These are phyloP conservation scores for Euphorbia peplus DNA, from an alignment of 345 rosid species.

Conservation along the genomic window DNA sequence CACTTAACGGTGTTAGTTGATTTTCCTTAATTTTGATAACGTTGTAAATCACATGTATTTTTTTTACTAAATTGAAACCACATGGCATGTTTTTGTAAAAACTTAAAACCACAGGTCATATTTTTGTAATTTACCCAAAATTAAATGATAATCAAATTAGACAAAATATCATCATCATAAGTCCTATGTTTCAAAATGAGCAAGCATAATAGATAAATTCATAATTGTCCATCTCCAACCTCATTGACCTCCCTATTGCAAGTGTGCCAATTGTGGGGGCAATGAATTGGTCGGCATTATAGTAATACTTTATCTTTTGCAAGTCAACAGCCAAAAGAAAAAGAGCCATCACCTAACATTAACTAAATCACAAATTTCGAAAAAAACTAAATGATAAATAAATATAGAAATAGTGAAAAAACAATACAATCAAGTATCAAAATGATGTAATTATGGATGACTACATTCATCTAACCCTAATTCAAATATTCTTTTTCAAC, in stretches of 20 bases:
- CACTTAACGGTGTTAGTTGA: no score
- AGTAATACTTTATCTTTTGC: no score
- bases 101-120: no score
- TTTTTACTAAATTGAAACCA: no score
- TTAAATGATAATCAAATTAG: slow-evolving; percentile 10
- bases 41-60: no score
- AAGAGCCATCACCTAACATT: neutral
- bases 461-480: neutral
- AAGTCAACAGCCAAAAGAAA: neutral
- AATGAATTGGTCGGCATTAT: neutral
- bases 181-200: neutral
- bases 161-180: neutral
- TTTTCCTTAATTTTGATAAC: no score
- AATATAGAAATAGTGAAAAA: neutral
- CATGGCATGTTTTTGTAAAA: no score
- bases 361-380: no score
- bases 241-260: neutral
- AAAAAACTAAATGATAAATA: no score
- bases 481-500: neutral
- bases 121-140: no score
- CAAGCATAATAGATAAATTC: neutral
- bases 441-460: neutral
- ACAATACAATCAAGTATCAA: neutral
- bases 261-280: neutral
- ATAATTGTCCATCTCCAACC: neutral